These are phyloP conservation scores for Neurospora sp. DNA, from an alignment of 495 filamentous ascomycete genomes.

Conservation along the genomic window DNA sequence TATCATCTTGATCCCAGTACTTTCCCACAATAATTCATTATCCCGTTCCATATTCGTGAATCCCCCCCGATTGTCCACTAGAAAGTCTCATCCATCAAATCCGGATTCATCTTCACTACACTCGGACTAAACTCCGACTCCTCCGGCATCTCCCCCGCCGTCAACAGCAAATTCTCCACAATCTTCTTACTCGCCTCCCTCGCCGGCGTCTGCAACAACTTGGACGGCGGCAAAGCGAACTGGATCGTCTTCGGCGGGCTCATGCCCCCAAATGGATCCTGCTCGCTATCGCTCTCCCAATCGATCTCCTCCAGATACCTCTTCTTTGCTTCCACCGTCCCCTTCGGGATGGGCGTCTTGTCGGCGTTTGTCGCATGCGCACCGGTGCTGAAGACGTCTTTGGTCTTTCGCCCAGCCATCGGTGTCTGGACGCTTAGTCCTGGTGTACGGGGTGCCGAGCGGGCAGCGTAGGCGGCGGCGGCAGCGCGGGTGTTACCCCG, in stretches of 20 bases:
- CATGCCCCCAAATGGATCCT: slow-evolving; percentile 58
- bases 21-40: neutral
- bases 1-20: neutral
- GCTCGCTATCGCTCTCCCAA: slow-evolving; percentile 57
- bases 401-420: slow-evolving; percentile 30
- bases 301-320: slow-evolving; percentile 39
- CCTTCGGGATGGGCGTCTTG: neutral
- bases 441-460: slow-evolving; percentile 46
- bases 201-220: slow-evolving; percentile 88
- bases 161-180: slow-evolving; percentile 79
- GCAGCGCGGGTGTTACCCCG: slow-evolving; percentile 10
- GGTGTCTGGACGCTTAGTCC: slow-evolving; percentile 76
- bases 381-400: slow-evolving; percentile 26
- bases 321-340: slow-evolving; percentile 20
- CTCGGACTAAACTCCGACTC: slow-evolving; percentile 62
- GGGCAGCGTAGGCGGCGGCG: neutral
- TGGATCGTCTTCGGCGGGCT: slow-evolving; percentile 97
- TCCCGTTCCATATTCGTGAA: neutral
- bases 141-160: slow-evolving; percentile 61
- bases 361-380: neutral
- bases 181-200: slow-evolving; percentile 87
- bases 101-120: slow-evolving; percentile 56
- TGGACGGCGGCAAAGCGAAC: slow-evolving; percentile 81
- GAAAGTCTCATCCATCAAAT: slow-evolving; percentile 63
- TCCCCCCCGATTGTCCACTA: slow-evolving; percentile 13